These are phyloP conservation scores for Pulicaria dysenterica DNA, from an alignment of 129 eudicot species.

Conservation along the genomic window DNA sequence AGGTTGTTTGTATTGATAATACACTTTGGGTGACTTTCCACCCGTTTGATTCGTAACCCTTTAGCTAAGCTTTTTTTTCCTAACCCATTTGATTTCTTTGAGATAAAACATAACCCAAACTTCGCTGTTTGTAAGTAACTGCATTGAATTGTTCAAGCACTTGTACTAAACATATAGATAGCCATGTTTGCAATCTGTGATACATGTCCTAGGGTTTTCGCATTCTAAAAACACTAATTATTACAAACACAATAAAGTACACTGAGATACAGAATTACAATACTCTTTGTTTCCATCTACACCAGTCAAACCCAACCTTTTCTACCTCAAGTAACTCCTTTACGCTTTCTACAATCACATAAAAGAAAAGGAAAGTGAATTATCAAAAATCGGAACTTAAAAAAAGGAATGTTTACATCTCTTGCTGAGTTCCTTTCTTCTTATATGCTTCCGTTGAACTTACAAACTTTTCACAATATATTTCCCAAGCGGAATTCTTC, in stretches of 20 bases:
- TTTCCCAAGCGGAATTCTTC: conserved; percentile 33
- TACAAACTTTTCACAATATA: conserved; percentile 22
- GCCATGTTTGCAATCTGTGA: neutral
- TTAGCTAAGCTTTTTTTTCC: neutral
- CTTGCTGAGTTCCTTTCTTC: conserved; percentile 39
- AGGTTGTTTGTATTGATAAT: neutral
- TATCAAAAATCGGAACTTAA: conserved; percentile 15
- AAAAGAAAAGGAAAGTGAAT: conserved; percentile 17
- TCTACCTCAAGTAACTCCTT: conserved; percentile 27
- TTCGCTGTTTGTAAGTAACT: neutral
- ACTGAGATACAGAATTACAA: conserved; percentile 27
- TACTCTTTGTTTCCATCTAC: conserved; percentile 31
- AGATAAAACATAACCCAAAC: conserved; percentile 2
- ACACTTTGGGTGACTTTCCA: neutral
- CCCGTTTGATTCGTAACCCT: neutral
- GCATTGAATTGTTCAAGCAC: neutral
- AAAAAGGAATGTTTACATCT: conserved; percentile 24
- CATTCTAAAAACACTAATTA: conserved; percentile 24
- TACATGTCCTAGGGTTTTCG: neutral
- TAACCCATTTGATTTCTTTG: neutral
- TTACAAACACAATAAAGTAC: conserved; percentile 23
- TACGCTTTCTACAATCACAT: conserved; percentile 30
- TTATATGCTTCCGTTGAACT: conserved; percentile 35
- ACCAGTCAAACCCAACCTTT: conserved; percentile 27
- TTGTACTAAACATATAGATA: no score